Percentiles rank a stretch among this genome's conserved stretches.
Evolutionary conservation across 345 rosid genomes (phyloP).

Genomic region (Heritiera fomes): DNA sequence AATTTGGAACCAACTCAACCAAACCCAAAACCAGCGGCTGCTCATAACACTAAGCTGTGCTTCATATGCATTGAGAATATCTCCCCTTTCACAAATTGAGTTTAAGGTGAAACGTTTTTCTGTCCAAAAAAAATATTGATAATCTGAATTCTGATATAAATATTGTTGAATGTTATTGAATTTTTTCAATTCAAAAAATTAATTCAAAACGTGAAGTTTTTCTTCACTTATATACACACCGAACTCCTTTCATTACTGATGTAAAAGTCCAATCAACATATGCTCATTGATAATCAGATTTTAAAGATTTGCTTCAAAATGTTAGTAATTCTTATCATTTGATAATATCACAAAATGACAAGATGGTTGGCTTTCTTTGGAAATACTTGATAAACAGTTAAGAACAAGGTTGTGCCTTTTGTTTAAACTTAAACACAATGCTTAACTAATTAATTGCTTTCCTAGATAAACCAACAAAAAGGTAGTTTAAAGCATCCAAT

Average conservation of each 20-base stretch:
- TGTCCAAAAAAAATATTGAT: too few species aligned
- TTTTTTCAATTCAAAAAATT: too few species aligned
- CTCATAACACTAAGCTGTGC: neutral
- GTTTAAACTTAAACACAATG: neutral
- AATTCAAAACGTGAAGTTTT: too few species aligned
- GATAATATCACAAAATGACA: neutral
- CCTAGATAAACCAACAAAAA: neutral
- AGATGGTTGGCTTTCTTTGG: neutral
- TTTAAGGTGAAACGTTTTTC: too few species aligned
- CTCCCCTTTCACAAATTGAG: too few species aligned
- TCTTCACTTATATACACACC: too few species aligned
- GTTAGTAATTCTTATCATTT: neutral
- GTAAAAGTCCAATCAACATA: neutral
- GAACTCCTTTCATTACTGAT: too few species aligned
- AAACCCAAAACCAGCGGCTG: neutral
- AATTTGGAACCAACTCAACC: slow-evolving; percentile 1
- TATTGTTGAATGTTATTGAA: too few species aligned
- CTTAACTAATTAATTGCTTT: neutral
- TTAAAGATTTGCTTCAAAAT: neutral
- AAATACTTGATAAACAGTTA: neutral
- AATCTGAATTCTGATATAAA: too few species aligned
- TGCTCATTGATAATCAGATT: neutral
- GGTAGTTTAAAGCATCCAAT: neutral
- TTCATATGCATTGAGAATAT: neutral
- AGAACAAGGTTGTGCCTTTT: neutral